Conservation (phyloP, 2,329 filamentous ascomycete genomes). For the Beauveria caledonica region DNA sequence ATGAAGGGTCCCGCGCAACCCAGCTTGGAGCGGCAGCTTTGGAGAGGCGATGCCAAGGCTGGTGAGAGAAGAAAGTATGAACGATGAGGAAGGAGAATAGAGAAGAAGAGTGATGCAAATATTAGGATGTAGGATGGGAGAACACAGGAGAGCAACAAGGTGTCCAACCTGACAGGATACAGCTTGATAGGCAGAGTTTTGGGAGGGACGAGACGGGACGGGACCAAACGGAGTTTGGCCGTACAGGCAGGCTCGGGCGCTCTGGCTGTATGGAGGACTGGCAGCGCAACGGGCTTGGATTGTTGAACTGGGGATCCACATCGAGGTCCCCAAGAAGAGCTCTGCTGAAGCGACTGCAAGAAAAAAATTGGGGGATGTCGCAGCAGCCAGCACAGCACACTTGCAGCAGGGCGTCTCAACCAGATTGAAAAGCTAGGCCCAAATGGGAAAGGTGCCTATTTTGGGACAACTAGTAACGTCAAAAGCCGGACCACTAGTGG, state of each 20-base stretch:
- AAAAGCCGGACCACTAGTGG: background rate
- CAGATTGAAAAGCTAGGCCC: conserved; percentile 30
- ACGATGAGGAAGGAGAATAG: conserved; percentile 10
- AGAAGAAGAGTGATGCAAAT: conserved; percentile 12
- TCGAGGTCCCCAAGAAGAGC: background rate
- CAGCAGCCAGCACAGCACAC: conserved; percentile 15
- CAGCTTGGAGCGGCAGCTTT: conserved; percentile 10
- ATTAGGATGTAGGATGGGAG: conserved; percentile 4
- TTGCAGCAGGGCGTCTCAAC: conserved; percentile 31
- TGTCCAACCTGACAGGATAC: conserved; percentile 17
- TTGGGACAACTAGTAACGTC: background rate
- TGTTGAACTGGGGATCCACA: conserved; percentile 13
- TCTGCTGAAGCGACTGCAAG: background rate
- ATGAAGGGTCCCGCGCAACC: conserved; percentile 12
- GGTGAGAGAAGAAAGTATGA: conserved; percentile 6
- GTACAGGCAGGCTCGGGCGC: background rate
- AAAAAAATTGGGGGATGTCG: conserved; percentile 11
- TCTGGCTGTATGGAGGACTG: background rate
- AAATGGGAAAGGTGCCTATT: conserved; percentile 13
- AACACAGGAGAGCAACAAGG: conserved; percentile 9
- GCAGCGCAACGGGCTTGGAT: conserved; percentile 1
- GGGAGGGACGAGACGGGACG: conserved; percentile 4
- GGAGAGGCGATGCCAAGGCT: conserved; percentile 4
- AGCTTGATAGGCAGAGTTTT: conserved; percentile 7
- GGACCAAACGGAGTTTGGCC: background rate